These are phyloP conservation scores for Citrus trifoliata DNA, from an alignment of 345 rosid genomes.

Conservation along the genomic window DNA sequence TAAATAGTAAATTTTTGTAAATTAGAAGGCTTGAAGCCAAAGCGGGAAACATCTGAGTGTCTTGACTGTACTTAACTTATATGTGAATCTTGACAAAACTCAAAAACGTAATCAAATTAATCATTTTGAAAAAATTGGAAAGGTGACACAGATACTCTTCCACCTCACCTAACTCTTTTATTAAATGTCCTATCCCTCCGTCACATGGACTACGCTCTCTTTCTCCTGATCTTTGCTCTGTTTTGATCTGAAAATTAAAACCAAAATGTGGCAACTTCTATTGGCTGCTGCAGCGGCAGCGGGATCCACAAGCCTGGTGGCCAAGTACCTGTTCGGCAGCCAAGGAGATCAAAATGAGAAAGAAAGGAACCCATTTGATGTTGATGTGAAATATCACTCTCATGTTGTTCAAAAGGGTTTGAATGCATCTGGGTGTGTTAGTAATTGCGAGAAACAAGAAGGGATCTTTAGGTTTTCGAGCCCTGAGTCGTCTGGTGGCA, in stretches of 20 bases:
- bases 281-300: constrained; percentile 71
- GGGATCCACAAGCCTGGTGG: constrained; percentile 64
- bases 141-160: background rate
- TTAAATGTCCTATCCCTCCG: background rate
- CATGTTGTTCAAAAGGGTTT: constrained; percentile 15
- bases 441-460: constrained; percentile 26
- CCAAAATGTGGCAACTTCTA: constrained; percentile 70
- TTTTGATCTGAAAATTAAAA: constrained; percentile 3
- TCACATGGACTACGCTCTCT: background rate
- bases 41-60: constrained; percentile 65
- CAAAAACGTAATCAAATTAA: background rate
- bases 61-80: constrained; percentile 23
- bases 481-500: constrained; percentile 39
- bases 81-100: background rate
- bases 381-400: constrained; percentile 9
- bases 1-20: background rate
- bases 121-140: background rate
- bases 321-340: constrained; percentile 42
- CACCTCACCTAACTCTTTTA: background rate
- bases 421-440: constrained; percentile 27
- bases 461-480: constrained; percentile 77
- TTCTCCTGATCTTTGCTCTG: background rate
- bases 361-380: constrained; percentile 1
- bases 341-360: constrained; percentile 9
- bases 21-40: constrained; percentile 22